Evolutionary conservation across 371 early-diverging fungal species (phyloP).

Genomic region (Parasitella parasitica): DNA sequence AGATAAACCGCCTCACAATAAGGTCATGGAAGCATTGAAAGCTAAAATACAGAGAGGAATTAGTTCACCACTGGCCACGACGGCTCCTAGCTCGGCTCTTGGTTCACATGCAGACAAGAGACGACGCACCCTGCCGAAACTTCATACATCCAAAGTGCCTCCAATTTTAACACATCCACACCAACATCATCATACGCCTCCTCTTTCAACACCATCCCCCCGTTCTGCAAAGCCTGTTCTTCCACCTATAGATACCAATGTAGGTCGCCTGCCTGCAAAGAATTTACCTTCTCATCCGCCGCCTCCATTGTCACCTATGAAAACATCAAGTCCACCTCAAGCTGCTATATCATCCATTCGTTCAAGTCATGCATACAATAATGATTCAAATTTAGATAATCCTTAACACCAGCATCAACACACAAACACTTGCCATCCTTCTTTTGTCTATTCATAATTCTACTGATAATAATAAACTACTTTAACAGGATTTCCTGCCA

Average conservation of each 20-base stretch:
- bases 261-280: constrained; percentile 21
- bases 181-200: neutral
- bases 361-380: neutral
- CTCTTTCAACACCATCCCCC: constrained; percentile 28
- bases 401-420: neutral
- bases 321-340: constrained; percentile 1
- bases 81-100: constrained; percentile 10
- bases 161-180: neutral
- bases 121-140: constrained; percentile 17
- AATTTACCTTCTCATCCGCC: neutral
- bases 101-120: constrained; percentile 10
- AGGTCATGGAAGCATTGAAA: constrained; percentile 51
- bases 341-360: neutral
- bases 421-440: neutral
- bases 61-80: constrained; percentile 11
- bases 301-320: constrained; percentile 1
- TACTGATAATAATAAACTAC: neutral
- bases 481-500: neutral
- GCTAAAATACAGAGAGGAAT: constrained; percentile 43
- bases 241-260: constrained; percentile 36
- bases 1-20: constrained; percentile 27
- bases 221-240: constrained; percentile 37
- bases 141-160: neutral
- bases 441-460: neutral
- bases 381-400: neutral